Conservation (phyloP, 176 grass and related monocot genomes). For the Musa troglodytarum region DNA sequence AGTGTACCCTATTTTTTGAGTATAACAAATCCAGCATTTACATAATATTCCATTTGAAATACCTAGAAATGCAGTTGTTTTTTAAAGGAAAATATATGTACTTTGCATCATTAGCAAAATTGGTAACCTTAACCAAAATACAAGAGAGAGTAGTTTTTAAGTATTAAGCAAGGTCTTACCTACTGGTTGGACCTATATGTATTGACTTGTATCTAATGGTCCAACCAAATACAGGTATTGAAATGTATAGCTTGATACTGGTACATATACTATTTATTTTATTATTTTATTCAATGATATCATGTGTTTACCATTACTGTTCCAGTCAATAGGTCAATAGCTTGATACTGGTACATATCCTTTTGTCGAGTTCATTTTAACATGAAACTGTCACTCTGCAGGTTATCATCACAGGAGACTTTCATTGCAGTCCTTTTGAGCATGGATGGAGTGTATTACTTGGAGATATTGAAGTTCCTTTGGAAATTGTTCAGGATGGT, state of each 20-base stretch:
- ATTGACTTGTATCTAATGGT: no score
- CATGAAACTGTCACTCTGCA: constrained; percentile 29
- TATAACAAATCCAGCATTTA: background rate
- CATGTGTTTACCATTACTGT: no score
- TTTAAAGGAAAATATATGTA: background rate
- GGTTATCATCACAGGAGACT: constrained; percentile 81
- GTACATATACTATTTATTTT: no score
- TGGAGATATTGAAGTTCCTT: constrained; percentile 59
- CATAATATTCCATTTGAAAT: background rate
- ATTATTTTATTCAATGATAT: no score
- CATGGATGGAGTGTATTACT: constrained; percentile 44
- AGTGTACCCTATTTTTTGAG: background rate
- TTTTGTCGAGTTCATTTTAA: constrained; percentile 10
- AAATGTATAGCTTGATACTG: no score
- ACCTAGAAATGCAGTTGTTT: background rate
- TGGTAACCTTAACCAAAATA: background rate
- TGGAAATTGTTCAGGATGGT: constrained; percentile 63
- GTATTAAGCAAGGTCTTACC: no score
- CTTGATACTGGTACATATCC: no score
- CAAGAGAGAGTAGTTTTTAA: background rate
- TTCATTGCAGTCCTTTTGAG: constrained; percentile 35
- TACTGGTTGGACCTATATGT: no score
- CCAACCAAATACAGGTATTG: no score
- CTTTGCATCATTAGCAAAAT: background rate
- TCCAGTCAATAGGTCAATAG: no score